phyloP scores from a whole-genome alignment of 2,329 filamentous ascomycete species.

The Botrytis porri region DNA sequence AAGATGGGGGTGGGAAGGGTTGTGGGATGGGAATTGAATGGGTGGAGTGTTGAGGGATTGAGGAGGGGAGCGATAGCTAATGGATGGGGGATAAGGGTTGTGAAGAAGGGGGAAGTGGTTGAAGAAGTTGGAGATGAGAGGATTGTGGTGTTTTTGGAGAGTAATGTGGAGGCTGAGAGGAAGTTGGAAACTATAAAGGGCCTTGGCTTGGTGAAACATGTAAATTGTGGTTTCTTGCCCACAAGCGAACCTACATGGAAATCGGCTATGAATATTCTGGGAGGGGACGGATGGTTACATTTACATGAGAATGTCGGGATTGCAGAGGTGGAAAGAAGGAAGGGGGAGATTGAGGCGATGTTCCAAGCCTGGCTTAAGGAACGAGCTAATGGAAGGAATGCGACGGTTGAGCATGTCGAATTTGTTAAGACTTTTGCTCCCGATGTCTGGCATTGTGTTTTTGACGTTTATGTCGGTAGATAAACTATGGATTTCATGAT shows the following conservation, averaged over 20 bases:
- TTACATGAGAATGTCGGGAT: conserved; percentile 64
- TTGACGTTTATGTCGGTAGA: conserved; percentile 51
- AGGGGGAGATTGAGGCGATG: conserved; percentile 28
- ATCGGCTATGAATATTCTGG: conserved; percentile 48
- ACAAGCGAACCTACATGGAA: conserved; percentile 55
- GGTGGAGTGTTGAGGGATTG: conserved; percentile 81
- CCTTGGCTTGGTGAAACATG: conserved; percentile 44
- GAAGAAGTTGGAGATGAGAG: conserved; percentile 44
- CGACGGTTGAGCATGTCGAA: conserved; percentile 55
- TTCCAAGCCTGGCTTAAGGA: conserved; percentile 25
- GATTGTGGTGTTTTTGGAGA: conserved; percentile 67
- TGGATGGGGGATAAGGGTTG: conserved; percentile 59
- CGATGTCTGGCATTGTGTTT: conserved; percentile 67
- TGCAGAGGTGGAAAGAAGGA: conserved; percentile 46
- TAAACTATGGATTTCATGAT: background rate
- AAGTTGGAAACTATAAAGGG: conserved; percentile 39
- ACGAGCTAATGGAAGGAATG: conserved; percentile 22
- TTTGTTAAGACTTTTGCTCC: conserved; percentile 68
- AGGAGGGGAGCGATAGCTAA: conserved; percentile 70
- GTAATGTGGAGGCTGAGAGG: conserved; percentile 52
- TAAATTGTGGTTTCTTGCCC: conserved; percentile 63
- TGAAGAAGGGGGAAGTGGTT: conserved; percentile 43
- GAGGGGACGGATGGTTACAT: conserved; percentile 55
- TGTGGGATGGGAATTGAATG: conserved; percentile 87
- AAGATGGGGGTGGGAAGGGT: conserved; percentile 65